phyloP scores from a whole-genome alignment of 768 basidiomycete genomes.

The Lactifluus echinatus region DNA sequence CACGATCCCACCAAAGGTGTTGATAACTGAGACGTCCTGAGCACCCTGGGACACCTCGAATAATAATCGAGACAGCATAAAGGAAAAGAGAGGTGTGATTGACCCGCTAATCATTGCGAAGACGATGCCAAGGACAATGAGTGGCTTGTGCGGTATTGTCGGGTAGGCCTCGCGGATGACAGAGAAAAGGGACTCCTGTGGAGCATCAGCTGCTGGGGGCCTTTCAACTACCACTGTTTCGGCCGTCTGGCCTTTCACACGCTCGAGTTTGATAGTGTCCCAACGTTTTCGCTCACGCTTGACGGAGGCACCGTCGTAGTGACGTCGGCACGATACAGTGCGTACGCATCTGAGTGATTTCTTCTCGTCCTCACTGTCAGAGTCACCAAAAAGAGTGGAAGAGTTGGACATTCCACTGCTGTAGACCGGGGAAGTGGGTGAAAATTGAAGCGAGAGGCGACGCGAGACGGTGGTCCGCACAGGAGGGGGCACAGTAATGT shows the following conservation, averaged over 20 bases:
- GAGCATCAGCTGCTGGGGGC: conserved; percentile 12
- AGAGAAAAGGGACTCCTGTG: conserved; percentile 33
- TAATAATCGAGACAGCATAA: conserved; percentile 73
- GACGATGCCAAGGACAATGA: conserved; percentile 62
- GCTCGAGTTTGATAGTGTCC: conserved; percentile 24
- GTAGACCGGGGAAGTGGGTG: conserved; percentile 35
- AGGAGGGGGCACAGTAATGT: conserved; percentile 29
- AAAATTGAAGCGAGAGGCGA: conserved; percentile 57
- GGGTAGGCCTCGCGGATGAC: conserved; percentile 54
- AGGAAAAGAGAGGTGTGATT: conserved; percentile 89
- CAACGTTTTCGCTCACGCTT: conserved; percentile 30
- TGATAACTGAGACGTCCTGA: conserved; percentile 49
- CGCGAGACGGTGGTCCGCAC: conserved; percentile 31
- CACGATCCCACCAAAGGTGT: conserved; percentile 62
- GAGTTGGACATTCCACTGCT: conserved; percentile 22
- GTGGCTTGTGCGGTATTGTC: conserved; percentile 62
- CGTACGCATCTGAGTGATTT: conserved; percentile 21
- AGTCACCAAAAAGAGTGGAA: conserved; percentile 28
- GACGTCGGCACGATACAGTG: conserved; percentile 16
- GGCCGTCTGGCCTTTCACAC: conserved; percentile 23
- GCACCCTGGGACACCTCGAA: conserved; percentile 68
- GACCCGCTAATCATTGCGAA: conserved; percentile 68
- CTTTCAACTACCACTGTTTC: conserved; percentile 15
- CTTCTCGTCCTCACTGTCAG: conserved; percentile 40
- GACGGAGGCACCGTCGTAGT: not conserved